Conservation (phyloP, 2,329 filamentous ascomycete genomes). For the Cercospora sp. region DNA sequence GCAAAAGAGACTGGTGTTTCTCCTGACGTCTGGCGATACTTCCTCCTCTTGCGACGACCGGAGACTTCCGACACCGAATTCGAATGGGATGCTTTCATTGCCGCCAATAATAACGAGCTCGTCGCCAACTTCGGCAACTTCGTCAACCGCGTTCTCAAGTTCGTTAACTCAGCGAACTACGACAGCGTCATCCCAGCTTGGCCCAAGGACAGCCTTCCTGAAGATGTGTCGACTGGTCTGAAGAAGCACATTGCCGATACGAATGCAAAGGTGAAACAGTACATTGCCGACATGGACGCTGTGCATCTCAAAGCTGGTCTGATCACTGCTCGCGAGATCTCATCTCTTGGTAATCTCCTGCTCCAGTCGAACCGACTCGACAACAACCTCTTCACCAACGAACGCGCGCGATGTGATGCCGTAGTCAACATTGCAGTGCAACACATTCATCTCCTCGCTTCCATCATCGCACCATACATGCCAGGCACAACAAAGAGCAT, state of each 20-base stretch:
- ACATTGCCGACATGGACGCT: slow-evolving; percentile 66
- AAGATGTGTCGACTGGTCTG: slow-evolving; percentile 34
- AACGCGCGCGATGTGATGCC: slow-evolving; percentile 60
- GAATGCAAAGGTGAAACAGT: slow-evolving; percentile 65
- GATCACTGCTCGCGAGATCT: slow-evolving; percentile 65
- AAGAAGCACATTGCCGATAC: slow-evolving; percentile 58
- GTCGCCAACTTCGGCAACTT: slow-evolving; percentile 68
- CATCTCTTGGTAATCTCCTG: slow-evolving; percentile 60
- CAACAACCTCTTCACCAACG: slow-evolving; percentile 60
- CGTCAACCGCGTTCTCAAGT: slow-evolving; percentile 61
- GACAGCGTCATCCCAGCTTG: slow-evolving; percentile 62
- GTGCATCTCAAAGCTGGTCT: slow-evolving; percentile 70
- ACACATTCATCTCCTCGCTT: slow-evolving; percentile 77
- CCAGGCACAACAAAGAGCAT: slow-evolving; percentile 75
- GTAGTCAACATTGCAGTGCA: slow-evolving; percentile 79
- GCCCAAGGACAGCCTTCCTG: slow-evolving; percentile 49
- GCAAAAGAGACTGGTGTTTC: slow-evolving; percentile 82
- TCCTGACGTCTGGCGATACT: slow-evolving; percentile 90
- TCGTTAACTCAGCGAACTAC: slow-evolving; percentile 70
- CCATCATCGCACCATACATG: slow-evolving; percentile 80
- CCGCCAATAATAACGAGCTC: slow-evolving; percentile 86
- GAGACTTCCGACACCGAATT: slow-evolving; percentile 87
- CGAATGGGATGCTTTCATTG: slow-evolving; percentile 81
- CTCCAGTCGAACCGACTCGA: slow-evolving; percentile 63
- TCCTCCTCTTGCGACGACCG: slow-evolving; percentile 79